phyloP scores from a whole-genome alignment of 2,329 filamentous ascomycete species.

The Diatrype stigma region DNA sequence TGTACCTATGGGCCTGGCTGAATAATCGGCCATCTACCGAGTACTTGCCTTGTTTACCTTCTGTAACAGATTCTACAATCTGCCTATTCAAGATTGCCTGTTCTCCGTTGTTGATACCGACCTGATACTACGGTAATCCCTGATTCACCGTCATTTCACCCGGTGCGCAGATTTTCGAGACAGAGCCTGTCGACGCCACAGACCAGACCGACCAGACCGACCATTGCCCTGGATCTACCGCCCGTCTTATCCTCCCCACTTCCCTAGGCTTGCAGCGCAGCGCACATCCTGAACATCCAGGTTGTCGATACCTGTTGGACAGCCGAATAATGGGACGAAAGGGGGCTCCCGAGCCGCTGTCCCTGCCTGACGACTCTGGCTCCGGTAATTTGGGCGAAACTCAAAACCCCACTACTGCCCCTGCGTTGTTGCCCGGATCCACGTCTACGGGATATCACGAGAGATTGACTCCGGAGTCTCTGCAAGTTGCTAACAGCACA shows the following conservation, averaged over 20 bases:
- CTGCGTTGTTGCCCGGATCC: neutral
- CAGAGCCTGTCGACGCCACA: neutral
- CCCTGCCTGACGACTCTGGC: constrained; percentile 39
- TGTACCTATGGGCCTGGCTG: neutral
- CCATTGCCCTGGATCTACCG: neutral
- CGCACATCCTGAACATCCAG: neutral
- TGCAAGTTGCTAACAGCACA: constrained; percentile 18
- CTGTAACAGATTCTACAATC: constrained; percentile 15
- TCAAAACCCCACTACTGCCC: neutral
- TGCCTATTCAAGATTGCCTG: constrained; percentile 10
- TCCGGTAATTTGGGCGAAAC: neutral
- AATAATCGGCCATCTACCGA: neutral
- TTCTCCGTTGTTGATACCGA: constrained; percentile 3
- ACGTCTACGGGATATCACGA: neutral
- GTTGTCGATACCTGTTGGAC: neutral
- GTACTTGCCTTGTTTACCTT: neutral
- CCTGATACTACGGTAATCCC: constrained; percentile 18
- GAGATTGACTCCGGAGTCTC: constrained; percentile 1
- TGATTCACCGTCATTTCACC: constrained; percentile 19
- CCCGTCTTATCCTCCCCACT: neutral
- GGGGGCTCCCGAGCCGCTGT: constrained; percentile 54
- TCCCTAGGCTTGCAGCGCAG: neutral
- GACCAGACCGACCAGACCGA: neutral
- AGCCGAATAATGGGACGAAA: constrained; percentile 50
- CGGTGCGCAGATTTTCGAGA: neutral